Base-by-base conservation (phyloP, 257 asterid genomes). In the Misopates orontium region DNA sequence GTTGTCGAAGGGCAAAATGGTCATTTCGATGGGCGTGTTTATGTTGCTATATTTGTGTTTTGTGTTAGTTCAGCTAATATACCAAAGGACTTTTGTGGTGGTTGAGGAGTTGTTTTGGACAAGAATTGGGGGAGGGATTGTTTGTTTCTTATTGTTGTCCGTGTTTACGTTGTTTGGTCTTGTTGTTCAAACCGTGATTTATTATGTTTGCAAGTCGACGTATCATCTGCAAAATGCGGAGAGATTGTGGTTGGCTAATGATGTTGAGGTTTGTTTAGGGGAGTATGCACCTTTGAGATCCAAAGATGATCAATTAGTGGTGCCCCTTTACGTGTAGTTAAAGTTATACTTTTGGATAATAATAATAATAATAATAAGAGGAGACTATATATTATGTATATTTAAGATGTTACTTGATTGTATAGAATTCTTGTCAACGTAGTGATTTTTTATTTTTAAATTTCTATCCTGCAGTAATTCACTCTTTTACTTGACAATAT, bases 161-260 rank as follows among this genome's bases (percentile, higher is more conserved):
- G 21, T 9, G 22, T 20, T 49, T 18, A 49, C 21, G 1, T 20
- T 49, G 23, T 49, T 49, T n/a, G 55, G 23, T n/a, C 21, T 49
- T 8, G 55, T 49, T 49, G 55, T 49, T 18, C 55, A 49, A 49
- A 49, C 55, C 17, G 55, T 49, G 22, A 49, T 49, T 0, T 49
- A 49, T 23, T 49, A n/a, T 49, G 55, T 49, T 20, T 49, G 22
- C 20, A 49, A 49, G 22, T n/a, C 53, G 53, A n/a, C n/a, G n/a
- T n/a, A n/a, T n/a, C 53, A 48, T 8, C 20, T n/a, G n/a, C n/a
- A 48, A 19, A 10, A 18, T 14, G 18, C 15, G 13, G 55, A 49
- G 19, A 49, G 11, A 20, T 49, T 20, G 21, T 18, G 23, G 6
- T 20, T 49, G 19, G 19, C 55, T 5, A 12, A 49, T 49, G 23